These are phyloP conservation scores for Orbilia blumenaviensis DNA, from an alignment of 2,329 filamentous ascomycete species.

Conservation along the genomic window DNA sequence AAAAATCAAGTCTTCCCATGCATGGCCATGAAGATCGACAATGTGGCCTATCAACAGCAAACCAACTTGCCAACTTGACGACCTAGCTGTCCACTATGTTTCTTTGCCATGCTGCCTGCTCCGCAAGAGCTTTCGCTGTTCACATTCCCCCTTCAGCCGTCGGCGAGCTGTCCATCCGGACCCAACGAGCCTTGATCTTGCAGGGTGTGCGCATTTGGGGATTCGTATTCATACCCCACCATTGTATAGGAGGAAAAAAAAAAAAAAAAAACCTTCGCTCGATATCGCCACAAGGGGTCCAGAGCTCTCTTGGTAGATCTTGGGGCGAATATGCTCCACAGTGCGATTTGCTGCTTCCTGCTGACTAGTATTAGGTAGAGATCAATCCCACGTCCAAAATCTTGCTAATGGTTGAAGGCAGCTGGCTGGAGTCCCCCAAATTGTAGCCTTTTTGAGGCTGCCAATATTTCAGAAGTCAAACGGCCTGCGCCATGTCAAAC, in stretches of 20 bases:
- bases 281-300: constrained; percentile 17
- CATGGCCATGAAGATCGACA: not conserved
- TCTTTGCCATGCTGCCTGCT: not conserved
- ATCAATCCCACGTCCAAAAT: no score
- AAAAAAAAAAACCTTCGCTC: constrained; percentile 11
- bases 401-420: no score
- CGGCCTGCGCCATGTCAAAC: not conserved
- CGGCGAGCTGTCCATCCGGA: constrained; percentile 16
- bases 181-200: not conserved
- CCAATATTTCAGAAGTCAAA: not conserved
- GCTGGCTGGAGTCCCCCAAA: constrained; percentile 10
- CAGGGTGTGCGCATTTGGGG: not conserved
- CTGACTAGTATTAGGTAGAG: no score
- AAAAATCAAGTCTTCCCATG: not conserved
- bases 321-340: constrained; percentile 18
- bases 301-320: constrained; percentile 29
- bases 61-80: not conserved
- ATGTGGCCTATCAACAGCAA: not conserved
- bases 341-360: no score
- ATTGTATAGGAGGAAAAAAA: no score
- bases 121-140: not conserved
- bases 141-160: constrained; percentile 41
- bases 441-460: not conserved
- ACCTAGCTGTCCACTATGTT: not conserved
- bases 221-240: constrained; percentile 36